Base-by-base conservation (phyloP, 768 basidiomycete species). In the Panellus pusillus region DNA sequence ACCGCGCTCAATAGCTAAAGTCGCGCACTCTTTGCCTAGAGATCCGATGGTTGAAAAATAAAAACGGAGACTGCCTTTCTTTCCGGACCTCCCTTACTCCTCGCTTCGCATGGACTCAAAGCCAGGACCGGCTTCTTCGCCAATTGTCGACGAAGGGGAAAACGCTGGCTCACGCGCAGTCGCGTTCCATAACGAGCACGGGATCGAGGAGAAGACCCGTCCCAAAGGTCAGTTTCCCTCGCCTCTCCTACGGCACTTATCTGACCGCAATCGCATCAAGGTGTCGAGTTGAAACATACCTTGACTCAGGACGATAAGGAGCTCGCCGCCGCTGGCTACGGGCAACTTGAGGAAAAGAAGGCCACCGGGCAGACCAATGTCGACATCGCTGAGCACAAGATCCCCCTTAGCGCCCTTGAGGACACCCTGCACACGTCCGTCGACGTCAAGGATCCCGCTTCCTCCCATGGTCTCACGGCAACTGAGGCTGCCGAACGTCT, bases 271-370 rank as follows among this genome's bases (percentile, higher is more conserved):
- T 24, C 43, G 9, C 11, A 8, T 12, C 17, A 19, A 58, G 57
- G 60, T 8, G 60, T 61, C 47, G 83, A 83, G 64, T 77, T 85
- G 79, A 80, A 78, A 54, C 76, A 79, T 48, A 78, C 83, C 50
- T 66, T 85, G 65, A 86, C 84, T n/a, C 76, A 81, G 61, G 84
- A 86, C 64, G 84, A 86, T 52, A 79, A 75, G 59, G 81, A 83
- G 44, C 78, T 87, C 44, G 82, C 83, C 13, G 82, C 79, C 2
- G 84, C 84, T n/a, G 84, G 84, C 2, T 87, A 87, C 64, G 82
- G 82, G 46, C 82, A 85, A 62, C 72, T 87, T 24, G 71, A 78
- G 28, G 71, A 74, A 54, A 61, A 57, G 35, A 70, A 76, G 48
- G 78, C 79, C 12, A 70, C 71, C 38, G 69, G 54, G 15, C 62